Conservation (phyloP, 1,139 yeast genomes). For the Kodamaea suecica region DNA sequence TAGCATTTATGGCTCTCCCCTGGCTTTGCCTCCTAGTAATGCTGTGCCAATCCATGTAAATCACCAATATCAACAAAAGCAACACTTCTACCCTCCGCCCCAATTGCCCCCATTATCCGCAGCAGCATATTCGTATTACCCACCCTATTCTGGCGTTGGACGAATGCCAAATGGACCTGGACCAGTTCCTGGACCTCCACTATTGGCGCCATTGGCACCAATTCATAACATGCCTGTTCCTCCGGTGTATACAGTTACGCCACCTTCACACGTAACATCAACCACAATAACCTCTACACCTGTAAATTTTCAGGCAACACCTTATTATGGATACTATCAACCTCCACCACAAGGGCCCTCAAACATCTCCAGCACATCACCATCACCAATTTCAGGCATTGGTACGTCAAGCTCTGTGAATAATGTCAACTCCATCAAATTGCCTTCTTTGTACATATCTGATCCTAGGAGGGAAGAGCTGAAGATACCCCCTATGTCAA, state of each 20-base stretch:
- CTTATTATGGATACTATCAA: not conserved
- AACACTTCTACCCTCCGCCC: constrained; percentile 7
- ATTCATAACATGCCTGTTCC: no score
- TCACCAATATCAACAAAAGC: not conserved
- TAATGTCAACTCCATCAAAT: not conserved
- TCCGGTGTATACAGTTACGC: no score
- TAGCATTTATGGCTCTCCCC: constrained; percentile 2
- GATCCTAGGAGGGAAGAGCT: not conserved
- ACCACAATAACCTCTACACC: not conserved
- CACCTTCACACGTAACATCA: not conserved
- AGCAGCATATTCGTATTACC: constrained; percentile 28
- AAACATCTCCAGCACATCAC: not conserved
- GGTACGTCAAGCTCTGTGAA: not conserved
- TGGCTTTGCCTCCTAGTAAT: not conserved
- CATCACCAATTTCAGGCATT: not conserved
- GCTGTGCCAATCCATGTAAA: no score
- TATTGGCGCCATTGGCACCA: constrained; percentile 11
- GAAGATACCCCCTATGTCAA: no score
- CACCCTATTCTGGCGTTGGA: constrained; percentile 37
- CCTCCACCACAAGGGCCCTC: not conserved
- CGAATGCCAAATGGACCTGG: constrained; percentile 48
- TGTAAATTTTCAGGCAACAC: no score
- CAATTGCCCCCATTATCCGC: constrained; percentile 10
- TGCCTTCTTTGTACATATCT: constrained; percentile 3
- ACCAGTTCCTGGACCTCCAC: constrained; percentile 46